A percentile compares a stretch with the other conserved stretches of the same genome.
phyloP scores from a whole-genome alignment of 2,329 filamentous ascomycete species.

The Akanthomyces lecanii region DNA sequence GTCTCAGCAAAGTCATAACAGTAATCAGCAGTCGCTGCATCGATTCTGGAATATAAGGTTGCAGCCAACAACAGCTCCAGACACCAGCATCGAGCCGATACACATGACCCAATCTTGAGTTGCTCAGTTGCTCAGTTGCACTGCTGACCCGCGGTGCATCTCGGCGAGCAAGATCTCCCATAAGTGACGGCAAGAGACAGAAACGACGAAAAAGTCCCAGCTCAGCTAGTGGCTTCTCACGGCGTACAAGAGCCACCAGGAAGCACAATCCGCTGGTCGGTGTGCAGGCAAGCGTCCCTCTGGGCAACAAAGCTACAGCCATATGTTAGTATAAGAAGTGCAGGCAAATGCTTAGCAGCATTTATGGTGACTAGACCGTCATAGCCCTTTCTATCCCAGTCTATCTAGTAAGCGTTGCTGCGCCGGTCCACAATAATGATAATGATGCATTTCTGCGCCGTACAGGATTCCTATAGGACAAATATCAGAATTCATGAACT shows the following conservation, averaged over 20 bases:
- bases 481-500: not conserved
- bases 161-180: not conserved
- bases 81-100: slow-evolving; percentile 23
- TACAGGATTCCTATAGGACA: not conserved
- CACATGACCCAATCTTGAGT: slow-evolving; percentile 2
- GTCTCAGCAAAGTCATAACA: not conserved
- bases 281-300: not conserved
- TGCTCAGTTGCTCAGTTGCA: too few species aligned
- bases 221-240: too few species aligned
- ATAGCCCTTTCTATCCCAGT: not conserved
- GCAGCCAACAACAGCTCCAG: slow-evolving; percentile 27
- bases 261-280: not conserved
- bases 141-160: not conserved
- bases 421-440: not conserved
- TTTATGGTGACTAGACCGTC: not conserved
- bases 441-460: not conserved
- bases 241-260: not conserved
- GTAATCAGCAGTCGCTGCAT: slow-evolving; percentile 50
- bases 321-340: not conserved
- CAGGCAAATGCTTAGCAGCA: not conserved
- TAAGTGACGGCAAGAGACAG: not conserved
- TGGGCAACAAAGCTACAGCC: not conserved
- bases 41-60: slow-evolving; percentile 57
- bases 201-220: not conserved
- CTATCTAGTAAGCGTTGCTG: not conserved